Conservation (phyloP, 2,329 filamentous ascomycete genomes). For the Botryotinia narcissicola region DNA sequence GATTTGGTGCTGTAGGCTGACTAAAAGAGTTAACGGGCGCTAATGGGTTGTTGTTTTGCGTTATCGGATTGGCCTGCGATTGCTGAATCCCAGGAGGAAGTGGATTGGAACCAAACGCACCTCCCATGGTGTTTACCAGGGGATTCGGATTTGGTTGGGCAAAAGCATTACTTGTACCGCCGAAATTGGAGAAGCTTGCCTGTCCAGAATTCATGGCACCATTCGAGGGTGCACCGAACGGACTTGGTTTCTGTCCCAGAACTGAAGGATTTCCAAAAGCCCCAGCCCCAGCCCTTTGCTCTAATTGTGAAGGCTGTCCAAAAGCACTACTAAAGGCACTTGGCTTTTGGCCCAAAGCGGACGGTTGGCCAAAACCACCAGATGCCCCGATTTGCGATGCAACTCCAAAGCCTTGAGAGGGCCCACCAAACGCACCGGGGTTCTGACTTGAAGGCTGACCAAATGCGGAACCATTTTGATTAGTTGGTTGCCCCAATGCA, state of each 20-base stretch:
- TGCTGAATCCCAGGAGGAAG: conserved; percentile 12
- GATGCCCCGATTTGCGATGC: conserved; percentile 32
- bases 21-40: conserved; percentile 37
- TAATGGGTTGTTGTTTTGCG: conserved; percentile 13
- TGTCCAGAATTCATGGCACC: conserved; percentile 17
- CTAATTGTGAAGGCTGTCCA: conserved; percentile 21
- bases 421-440: conserved; percentile 30
- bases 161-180: conserved; percentile 11
- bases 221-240: conserved; percentile 33
- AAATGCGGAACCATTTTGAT: conserved; percentile 34
- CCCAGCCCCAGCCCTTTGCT: conserved; percentile 26
- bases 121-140: conserved; percentile 22
- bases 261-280: conserved; percentile 44
- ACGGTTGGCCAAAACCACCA: conserved; percentile 42
- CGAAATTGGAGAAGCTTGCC: conserved; percentile 18
- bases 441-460: conserved; percentile 42
- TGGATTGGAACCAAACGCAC: conserved; percentile 13
- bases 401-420: conserved; percentile 21
- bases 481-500: conserved; percentile 20
- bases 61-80: not conserved
- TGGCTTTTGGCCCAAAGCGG: conserved; percentile 40
- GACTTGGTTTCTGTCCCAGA: conserved; percentile 39
- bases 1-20: conserved; percentile 42
- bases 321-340: conserved; percentile 29
- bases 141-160: conserved; percentile 15